Base-by-base conservation (phyloP, 2,329 filamentous ascomycete species). In the Tolypocladium capitatum region DNA sequence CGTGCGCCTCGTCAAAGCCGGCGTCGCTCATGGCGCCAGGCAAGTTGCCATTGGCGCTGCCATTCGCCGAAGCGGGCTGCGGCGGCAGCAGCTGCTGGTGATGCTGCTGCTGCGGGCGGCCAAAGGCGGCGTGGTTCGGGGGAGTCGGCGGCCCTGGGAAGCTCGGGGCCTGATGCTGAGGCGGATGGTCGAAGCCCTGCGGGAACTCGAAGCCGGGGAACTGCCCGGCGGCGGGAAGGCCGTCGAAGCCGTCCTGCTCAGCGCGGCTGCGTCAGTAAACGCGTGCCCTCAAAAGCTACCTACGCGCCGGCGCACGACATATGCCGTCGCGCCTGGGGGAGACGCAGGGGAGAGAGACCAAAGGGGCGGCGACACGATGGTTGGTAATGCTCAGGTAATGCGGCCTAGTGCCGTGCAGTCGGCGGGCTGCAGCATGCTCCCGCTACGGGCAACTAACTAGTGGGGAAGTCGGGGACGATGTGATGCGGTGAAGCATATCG, bases 111-210 rank as follows among this genome's bases (percentile, higher is more conserved):
- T 52, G 61, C 27, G 56, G 60, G 24, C 52, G 51, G 44, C 53
- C 53, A 48, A 58, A 64, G 32, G 64, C 46, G 53, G 51, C 51
- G n/a, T 70, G 66, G 44, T 67, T 70, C 5, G 75, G 75, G 18
- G 74, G 75, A 11, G 74, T 77, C 2, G 74, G 73, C 30, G 75
- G 74, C 4, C 70, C 67, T 7, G 70, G 68, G 48, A 63, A 58
- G 47, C 47, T 43, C 10, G 24, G 4, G 49, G 58, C 57, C 5
- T 50, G 53, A 13, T 56, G 54, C 13, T 53, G 57, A 46, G 62
- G 62, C 31, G 63, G 53, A 24, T 53, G 47, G 53, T 67, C 67
- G 60, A 73, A 76, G 50, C 52, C 51, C 35, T 58, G 58, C 45
- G 52, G 47, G 46, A 64, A 66, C 51, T 75, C 74, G 57, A 73